These are phyloP conservation scores for Gynostemma pentaphyllum DNA, from an alignment of 306 rosid genomes.

Conservation along the genomic window DNA sequence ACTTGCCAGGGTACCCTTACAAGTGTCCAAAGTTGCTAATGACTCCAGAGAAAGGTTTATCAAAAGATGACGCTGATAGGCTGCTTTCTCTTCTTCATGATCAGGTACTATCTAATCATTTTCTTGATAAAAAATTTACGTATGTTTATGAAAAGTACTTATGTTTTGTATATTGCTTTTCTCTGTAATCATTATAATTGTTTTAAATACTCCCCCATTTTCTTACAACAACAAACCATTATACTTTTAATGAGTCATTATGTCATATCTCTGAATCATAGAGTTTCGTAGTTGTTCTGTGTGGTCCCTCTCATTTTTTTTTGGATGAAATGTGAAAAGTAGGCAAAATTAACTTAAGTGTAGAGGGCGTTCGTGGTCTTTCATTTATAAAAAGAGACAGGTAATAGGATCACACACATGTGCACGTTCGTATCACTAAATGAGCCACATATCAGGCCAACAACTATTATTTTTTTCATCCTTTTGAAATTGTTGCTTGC, in stretches of 20 bases:
- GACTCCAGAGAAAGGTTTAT: constrained; percentile 60
- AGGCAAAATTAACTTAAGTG: too few relatives aligned
- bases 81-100: constrained; percentile 66
- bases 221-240: not conserved
- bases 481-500: too few relatives aligned
- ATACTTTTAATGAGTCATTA: not conserved
- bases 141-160: not conserved
- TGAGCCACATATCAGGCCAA: too few relatives aligned
- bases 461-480: too few relatives aligned
- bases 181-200: not conserved
- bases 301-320: too few relatives aligned
- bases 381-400: too few relatives aligned
- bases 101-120: constrained; percentile 40
- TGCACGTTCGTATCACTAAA: too few relatives aligned
- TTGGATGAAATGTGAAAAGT: too few relatives aligned
- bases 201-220: not conserved
- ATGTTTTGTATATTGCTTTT: not conserved
- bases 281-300: not conserved
- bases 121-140: not conserved
- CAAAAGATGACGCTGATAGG: constrained; percentile 44
- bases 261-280: not conserved
- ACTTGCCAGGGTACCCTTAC: constrained; percentile 87
- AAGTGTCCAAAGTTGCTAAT: constrained; percentile 84
- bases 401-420: too few relatives aligned
- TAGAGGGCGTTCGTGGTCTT: too few relatives aligned